phyloP scores from a whole-genome alignment of 2,329 filamentous ascomycete species.

The Neopestalotiopsis clavispora region DNA sequence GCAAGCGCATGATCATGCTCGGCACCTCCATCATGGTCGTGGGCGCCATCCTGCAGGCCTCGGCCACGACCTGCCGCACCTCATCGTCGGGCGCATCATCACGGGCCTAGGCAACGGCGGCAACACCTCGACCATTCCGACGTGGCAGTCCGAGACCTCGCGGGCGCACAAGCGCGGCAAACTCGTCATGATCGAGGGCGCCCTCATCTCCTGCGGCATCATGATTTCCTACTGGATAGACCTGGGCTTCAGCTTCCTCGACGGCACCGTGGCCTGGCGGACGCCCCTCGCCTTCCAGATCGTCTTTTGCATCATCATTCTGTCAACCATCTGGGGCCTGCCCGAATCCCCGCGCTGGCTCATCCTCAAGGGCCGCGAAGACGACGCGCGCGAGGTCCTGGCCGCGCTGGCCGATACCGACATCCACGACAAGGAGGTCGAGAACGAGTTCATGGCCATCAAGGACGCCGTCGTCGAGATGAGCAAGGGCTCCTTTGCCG shows the following conservation, averaged over 20 bases:
- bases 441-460: slow-evolving; percentile 55
- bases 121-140: slow-evolving; percentile 55
- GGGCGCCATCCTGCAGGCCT: slow-evolving; percentile 51
- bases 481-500: slow-evolving; percentile 55
- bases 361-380: slow-evolving; percentile 46
- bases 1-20: slow-evolving; percentile 60
- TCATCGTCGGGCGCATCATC: slow-evolving; percentile 59
- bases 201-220: slow-evolving; percentile 61
- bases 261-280: slow-evolving; percentile 57
- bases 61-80: slow-evolving; percentile 52
- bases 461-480: slow-evolving; percentile 72
- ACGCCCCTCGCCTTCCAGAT: slow-evolving; percentile 66
- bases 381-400: slow-evolving; percentile 49
- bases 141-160: slow-evolving; percentile 66
- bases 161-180: slow-evolving; percentile 63
- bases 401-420: slow-evolving; percentile 44
- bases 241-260: slow-evolving; percentile 59
- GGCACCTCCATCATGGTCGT: slow-evolving; percentile 63
- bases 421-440: slow-evolving; percentile 57
- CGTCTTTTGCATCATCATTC: slow-evolving; percentile 62
- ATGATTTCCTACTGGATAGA: slow-evolving; percentile 66
- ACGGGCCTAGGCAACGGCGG: slow-evolving; percentile 48
- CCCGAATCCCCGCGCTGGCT: slow-evolving; percentile 58
- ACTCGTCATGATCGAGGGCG: slow-evolving; percentile 65
- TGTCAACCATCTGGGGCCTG: slow-evolving; percentile 55